Conservation (phyloP, 1,284 basidiomycete species). For the Xerocomus amazonicus region DNA sequence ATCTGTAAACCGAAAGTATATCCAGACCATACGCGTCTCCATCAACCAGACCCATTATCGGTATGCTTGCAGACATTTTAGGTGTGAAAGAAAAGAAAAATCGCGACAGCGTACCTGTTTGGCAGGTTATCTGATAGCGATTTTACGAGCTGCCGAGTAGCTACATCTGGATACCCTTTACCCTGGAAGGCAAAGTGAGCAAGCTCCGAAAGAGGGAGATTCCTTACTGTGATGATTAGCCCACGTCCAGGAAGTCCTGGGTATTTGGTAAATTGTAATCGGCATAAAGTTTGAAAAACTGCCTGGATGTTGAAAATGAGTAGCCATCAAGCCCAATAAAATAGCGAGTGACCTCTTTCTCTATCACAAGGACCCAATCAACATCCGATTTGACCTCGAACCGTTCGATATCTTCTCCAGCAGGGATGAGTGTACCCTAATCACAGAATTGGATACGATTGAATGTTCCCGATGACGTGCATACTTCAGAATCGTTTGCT, state of each 20-base stretch:
- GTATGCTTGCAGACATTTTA: conserved; percentile 46
- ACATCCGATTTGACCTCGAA: conserved; percentile 54
- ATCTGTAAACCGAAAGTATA: conserved; percentile 82
- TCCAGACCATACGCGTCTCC: conserved; percentile 88
- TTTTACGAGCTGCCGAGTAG: conserved; percentile 79
- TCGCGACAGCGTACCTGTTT: conserved; percentile 32
- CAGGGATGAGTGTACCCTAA: conserved; percentile 75
- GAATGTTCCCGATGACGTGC: neutral
- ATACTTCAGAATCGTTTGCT: conserved; percentile 57
- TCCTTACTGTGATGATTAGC: conserved; percentile 64
- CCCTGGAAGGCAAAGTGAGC: conserved; percentile 51
- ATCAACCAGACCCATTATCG: conserved; percentile 79
- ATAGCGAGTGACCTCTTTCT: conserved; percentile 74
- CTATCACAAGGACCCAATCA: conserved; percentile 80
- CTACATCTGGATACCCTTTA: conserved; percentile 91
- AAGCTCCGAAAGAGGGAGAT: neutral
- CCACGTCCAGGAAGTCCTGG: conserved; percentile 53
- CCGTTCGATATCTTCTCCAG: conserved; percentile 62
- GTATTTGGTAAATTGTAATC: conserved; percentile 48
- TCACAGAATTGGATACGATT: neutral
- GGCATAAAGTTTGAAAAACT: conserved; percentile 79
- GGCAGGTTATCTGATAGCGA: conserved; percentile 67
- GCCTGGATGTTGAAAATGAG: conserved; percentile 50
- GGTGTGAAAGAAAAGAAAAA: conserved; percentile 7
- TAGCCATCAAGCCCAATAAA: neutral